Conservation (phyloP, 2,329 filamentous ascomycete species). For the Beauveria bassiana region DNA sequence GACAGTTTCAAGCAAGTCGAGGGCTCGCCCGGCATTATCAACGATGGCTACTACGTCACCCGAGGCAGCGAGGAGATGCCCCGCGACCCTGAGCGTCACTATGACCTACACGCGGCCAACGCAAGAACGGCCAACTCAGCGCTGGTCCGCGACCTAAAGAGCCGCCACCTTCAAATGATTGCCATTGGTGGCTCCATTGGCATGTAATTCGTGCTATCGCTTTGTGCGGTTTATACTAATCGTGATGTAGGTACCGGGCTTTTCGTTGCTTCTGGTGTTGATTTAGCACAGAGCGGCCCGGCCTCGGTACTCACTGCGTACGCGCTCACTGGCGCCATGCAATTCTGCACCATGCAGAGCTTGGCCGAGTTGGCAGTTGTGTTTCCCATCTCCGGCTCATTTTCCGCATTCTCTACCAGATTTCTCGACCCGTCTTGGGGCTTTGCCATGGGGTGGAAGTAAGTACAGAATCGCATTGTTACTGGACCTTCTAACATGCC, state of each 20-base stretch:
- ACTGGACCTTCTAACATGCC: background rate
- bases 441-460: constrained; percentile 45
- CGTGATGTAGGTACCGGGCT: background rate
- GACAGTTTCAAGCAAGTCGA: constrained; percentile 10
- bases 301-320: constrained; percentile 9
- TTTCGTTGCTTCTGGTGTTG: constrained; percentile 9
- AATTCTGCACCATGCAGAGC: constrained; percentile 12
- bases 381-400: constrained; percentile 51
- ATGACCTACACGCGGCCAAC: constrained; percentile 7
- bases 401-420: constrained; percentile 50
- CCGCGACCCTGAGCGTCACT: constrained; percentile 1
- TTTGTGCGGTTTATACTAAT: background rate
- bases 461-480: constrained; percentile 19
- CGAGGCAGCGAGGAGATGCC: constrained; percentile 6
- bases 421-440: constrained; percentile 54
- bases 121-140: constrained; percentile 9
- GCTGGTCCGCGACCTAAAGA: constrained; percentile 9
- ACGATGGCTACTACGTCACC: constrained; percentile 9
- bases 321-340: constrained; percentile 7
- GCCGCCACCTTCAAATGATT: constrained; percentile 11
- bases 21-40: background rate
- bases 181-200: constrained; percentile 10
- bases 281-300: constrained; percentile 8
- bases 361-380: constrained; percentile 51
- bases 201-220: background rate